phyloP scores from a whole-genome alignment of 2,329 filamentous ascomycete species.

The Raffaelea ambrosiae region DNA sequence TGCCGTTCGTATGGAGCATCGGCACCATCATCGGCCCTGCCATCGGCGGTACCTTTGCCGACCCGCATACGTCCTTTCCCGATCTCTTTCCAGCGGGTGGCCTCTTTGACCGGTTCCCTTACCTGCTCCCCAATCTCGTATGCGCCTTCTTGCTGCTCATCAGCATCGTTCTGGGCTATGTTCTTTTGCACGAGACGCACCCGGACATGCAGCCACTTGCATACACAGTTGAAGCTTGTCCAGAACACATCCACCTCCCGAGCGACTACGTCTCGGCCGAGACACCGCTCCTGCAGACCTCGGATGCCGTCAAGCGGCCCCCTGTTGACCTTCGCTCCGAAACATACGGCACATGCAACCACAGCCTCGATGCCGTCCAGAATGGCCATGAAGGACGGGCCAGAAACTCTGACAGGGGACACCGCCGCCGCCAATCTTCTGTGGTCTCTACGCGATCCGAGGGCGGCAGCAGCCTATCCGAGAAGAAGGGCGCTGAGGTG shows the following conservation, averaged over 20 bases:
- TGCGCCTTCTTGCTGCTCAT: conserved; percentile 68
- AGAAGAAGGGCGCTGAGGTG: neutral
- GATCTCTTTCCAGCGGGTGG: conserved; percentile 56
- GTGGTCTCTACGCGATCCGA: too few species aligned
- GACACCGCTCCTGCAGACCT: conserved; percentile 67
- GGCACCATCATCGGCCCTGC: conserved; percentile 84
- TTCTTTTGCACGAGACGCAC: conserved; percentile 82
- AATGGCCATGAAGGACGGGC: too few species aligned
- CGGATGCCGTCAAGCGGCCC: conserved; percentile 37
- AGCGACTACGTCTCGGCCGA: conserved; percentile 50
- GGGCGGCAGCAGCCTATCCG: too few species aligned
- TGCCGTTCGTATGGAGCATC: conserved; percentile 91
- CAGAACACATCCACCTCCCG: neutral
- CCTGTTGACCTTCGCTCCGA: too few species aligned
- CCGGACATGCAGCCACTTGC: conserved; percentile 70
- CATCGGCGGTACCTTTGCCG: conserved; percentile 79
- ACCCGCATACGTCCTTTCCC: conserved; percentile 68
- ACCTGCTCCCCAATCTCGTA: conserved; percentile 80
- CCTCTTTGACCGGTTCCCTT: conserved; percentile 73
- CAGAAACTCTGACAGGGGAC: too few species aligned
- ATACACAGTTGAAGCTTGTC: conserved; percentile 30
- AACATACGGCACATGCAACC: too few species aligned
- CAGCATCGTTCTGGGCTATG: conserved; percentile 72
- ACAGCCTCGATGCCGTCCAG: too few species aligned
- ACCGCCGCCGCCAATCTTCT: too few species aligned